Percentiles rank a stretch among this genome's conserved stretches.
Conservation (phyloP, 2,329 filamentous ascomycete genomes). For the Claviceps quebecensis region DNA sequence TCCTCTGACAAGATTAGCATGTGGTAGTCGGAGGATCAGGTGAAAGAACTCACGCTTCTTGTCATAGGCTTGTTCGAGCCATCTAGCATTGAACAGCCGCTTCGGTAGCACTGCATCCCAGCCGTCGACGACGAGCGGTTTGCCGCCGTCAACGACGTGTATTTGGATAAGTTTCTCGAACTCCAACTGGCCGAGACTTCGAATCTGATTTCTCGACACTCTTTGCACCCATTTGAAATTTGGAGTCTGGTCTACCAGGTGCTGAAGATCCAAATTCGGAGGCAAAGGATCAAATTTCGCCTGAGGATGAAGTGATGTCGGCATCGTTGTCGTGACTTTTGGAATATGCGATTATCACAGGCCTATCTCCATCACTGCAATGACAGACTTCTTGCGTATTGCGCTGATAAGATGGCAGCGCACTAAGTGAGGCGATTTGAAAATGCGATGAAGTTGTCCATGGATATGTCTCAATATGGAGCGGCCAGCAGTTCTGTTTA, state of each 20-base stretch:
- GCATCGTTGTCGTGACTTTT: slow-evolving; percentile 42
- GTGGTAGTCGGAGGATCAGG: slow-evolving; percentile 5
- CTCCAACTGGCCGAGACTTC: slow-evolving; percentile 57
- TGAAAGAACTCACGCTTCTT: slow-evolving; percentile 51
- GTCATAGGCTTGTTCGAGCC: slow-evolving; percentile 67
- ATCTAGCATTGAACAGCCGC: slow-evolving; percentile 64
- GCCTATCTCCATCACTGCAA: not conserved
- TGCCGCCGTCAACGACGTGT: slow-evolving; percentile 73
- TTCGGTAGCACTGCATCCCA: slow-evolving; percentile 66
- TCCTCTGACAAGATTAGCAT: slow-evolving; percentile 45
- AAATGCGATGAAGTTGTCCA: too few species aligned
- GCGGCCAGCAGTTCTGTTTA: too few species aligned
- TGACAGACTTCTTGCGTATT: not conserved
- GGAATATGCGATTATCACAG: not conserved
- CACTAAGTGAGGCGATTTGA: too few species aligned
- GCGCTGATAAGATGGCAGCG: too few species aligned
- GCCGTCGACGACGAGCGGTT: slow-evolving; percentile 80
- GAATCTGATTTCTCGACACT: slow-evolving; percentile 66
- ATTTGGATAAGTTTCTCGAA: slow-evolving; percentile 77
- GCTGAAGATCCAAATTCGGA: slow-evolving; percentile 65
- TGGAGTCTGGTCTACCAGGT: slow-evolving; percentile 59
- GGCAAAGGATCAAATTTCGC: slow-evolving; percentile 87
- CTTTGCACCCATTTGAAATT: slow-evolving; percentile 83
- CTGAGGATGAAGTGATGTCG: slow-evolving; percentile 57
- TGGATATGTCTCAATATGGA: too few species aligned